A percentile compares a stretch with the other conserved stretches of the same genome.
These are phyloP conservation scores for Grifola frondosa DNA, from an alignment of 1,284 basidiomycete species.

Conservation along the genomic window DNA sequence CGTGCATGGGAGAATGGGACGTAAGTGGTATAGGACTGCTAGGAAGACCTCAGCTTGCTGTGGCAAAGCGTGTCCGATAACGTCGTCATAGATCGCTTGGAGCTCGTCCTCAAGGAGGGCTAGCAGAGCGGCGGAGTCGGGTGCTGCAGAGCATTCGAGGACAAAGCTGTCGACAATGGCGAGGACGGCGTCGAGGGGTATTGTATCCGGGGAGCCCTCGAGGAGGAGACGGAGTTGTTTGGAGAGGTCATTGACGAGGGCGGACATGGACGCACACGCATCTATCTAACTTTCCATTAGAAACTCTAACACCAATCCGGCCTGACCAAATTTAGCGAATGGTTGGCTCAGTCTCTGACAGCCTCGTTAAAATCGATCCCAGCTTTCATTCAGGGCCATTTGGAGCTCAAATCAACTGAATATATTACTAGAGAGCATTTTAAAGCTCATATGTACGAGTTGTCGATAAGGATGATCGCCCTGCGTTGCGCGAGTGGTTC, in stretches of 20 bases:
- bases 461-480: no score
- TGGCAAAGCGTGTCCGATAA: conserved; percentile 58
- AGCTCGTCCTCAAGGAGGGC: conserved; percentile 64
- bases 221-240: conserved; percentile 56
- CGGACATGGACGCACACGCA: conserved; percentile 24
- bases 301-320: no score
- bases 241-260: conserved; percentile 34
- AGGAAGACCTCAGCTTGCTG: conserved; percentile 67
- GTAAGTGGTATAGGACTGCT: conserved; percentile 60
- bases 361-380: no score
- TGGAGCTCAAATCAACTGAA: no score
- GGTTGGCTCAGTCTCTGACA: no score
- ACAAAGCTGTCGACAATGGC: conserved; percentile 54
- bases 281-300: neutral
- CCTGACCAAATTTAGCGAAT: no score
- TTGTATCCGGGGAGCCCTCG: conserved; percentile 42
- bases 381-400: no score
- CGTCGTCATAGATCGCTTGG: conserved; percentile 58
- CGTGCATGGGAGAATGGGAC: conserved; percentile 55
- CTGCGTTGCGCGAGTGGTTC: no score
- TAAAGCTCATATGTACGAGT: no score
- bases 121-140: conserved; percentile 44
- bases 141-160: conserved; percentile 43
- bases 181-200: conserved; percentile 45
- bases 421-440: no score